Conservation (phyloP, 345 rosid genomes). For the Arabis alpina region DNA sequence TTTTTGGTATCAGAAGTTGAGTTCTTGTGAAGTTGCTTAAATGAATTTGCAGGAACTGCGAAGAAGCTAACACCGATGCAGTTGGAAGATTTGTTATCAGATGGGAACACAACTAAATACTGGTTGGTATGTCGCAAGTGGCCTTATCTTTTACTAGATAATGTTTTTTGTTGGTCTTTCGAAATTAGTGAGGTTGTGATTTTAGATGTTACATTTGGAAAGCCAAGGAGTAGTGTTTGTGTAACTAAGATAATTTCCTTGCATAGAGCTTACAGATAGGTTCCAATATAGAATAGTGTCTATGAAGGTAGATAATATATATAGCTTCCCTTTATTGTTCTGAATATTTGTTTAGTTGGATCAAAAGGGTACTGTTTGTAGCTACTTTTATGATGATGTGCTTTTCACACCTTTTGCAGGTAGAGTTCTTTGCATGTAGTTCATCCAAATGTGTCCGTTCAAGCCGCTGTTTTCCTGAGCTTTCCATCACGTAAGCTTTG, state of each 20-base stretch:
- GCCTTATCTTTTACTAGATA: conserved; percentile 22
- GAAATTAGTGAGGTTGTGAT: neutral
- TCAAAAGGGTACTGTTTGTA: neutral
- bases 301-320: conserved; percentile 5
- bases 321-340: neutral
- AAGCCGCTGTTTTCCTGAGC: conserved; percentile 79
- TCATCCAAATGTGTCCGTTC: conserved; percentile 65
- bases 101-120: conserved; percentile 73
- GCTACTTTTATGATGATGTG: conserved; percentile 15
- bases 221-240: neutral
- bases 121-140: conserved; percentile 80
- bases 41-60: conserved; percentile 55
- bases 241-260: neutral
- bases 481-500: conserved; percentile 67
- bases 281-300: neutral
- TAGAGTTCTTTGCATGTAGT: conserved; percentile 66
- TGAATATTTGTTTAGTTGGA: neutral
- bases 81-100: conserved; percentile 75
- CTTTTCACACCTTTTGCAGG: conserved; percentile 51
- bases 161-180: neutral
- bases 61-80: conserved; percentile 83
- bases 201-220: neutral
- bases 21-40: conserved; percentile 6
- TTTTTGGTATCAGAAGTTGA: conserved; percentile 6
- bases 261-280: neutral